phyloP scores from a whole-genome alignment of 2,329 filamentous ascomycete genomes.

The Botrytis paeoniae region DNA sequence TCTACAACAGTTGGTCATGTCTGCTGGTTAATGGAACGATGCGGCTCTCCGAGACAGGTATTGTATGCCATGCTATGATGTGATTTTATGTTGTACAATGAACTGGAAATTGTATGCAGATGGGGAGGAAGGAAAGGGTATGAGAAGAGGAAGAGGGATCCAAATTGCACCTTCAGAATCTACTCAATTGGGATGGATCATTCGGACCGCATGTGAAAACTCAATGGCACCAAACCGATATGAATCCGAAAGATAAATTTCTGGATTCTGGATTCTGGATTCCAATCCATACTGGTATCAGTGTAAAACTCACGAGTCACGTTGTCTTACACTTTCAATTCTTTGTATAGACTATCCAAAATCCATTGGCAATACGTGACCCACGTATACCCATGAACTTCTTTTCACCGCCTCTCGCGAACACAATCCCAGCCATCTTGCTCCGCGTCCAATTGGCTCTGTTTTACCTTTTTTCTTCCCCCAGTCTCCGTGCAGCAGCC shows the following conservation, averaged over 20 bases:
- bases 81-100: neutral
- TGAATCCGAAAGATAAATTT: neutral
- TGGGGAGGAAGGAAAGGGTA: neutral
- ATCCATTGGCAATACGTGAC: slow-evolving; percentile 38
- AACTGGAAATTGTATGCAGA: neutral
- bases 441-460: neutral
- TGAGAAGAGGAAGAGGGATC: neutral
- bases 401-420: slow-evolving; percentile 15
- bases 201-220: neutral
- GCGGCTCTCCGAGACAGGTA: neutral
- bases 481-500: neutral
- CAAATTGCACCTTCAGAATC: neutral
- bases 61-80: neutral
- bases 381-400: slow-evolving; percentile 32
- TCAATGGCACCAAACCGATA: neutral
- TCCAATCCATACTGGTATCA: neutral
- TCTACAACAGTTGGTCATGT: neutral
- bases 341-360: neutral
- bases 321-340: slow-evolving; percentile 2
- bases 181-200: neutral
- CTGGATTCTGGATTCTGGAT: neutral
- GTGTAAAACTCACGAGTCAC: slow-evolving; percentile 2
- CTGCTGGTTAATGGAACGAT: neutral
- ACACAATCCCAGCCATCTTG: neutral
- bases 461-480: neutral